Evolutionary conservation across 1,284 basidiomycete genomes (phyloP).

Genomic region (Microbotryomycetes sp.): DNA sequence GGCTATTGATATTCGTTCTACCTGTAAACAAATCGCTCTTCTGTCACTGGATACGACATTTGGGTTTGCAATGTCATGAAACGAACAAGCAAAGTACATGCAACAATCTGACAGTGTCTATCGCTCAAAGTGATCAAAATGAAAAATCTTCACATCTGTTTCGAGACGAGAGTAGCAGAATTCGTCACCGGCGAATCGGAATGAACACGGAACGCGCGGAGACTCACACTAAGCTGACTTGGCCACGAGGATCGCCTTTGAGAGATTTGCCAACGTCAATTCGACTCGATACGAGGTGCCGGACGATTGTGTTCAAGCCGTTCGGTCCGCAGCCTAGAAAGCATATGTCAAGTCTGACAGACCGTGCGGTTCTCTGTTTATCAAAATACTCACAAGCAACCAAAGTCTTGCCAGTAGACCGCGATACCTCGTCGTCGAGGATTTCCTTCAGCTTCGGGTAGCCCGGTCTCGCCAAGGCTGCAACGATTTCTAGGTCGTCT

Average conservation of each 20-base stretch:
- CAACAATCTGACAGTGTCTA: not conserved
- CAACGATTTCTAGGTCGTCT: constrained; percentile 56
- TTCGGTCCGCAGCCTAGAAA: constrained; percentile 28
- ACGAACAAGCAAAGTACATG: no score
- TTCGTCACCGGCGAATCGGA: constrained; percentile 7
- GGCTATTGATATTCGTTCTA: no score
- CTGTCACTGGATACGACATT: no score
- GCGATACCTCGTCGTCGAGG: constrained; percentile 32
- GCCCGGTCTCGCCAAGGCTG: constrained; percentile 63
- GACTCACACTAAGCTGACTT: constrained; percentile 13
- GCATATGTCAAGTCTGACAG: not conserved
- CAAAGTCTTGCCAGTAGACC: constrained; percentile 27
- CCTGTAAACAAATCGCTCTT: no score
- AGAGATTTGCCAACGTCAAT: constrained; percentile 30
- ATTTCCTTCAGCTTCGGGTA: constrained; percentile 51
- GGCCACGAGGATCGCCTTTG: constrained; percentile 20
- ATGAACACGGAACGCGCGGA: not conserved
- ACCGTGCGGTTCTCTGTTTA: not conserved
- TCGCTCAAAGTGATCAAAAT: constrained; percentile 1
- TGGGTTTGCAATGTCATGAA: no score
- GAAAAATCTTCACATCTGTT: constrained; percentile 19
- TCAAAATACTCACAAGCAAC: constrained; percentile 30
- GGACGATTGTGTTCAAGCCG: constrained; percentile 31
- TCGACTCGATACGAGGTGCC: constrained; percentile 32
- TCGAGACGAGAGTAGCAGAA: constrained; percentile 8